These are phyloP conservation scores for Annona squamosa DNA, from an alignment of 164 flowering plant genomes.

Conservation along the genomic window DNA sequence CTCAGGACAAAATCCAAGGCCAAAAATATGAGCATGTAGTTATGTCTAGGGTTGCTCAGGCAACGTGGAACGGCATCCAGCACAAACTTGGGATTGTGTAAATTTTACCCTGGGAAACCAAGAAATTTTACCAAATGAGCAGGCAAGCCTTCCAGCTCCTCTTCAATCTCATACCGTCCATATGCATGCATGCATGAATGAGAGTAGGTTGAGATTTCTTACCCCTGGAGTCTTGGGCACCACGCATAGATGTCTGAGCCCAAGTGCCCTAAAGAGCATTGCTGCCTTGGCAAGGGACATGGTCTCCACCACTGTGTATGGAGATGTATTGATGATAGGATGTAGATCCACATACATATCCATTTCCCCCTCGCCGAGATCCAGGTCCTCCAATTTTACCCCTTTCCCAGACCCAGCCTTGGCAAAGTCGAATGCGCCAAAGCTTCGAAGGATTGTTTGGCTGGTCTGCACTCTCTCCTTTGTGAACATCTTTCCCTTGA, in stretches of 20 bases:
- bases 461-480: slow-evolving; percentile 31
- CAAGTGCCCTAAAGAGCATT: slow-evolving; percentile 67
- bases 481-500: slow-evolving; percentile 55
- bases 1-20: too few relatives aligned
- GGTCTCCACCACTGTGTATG: slow-evolving; percentile 82
- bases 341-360: slow-evolving; percentile 95
- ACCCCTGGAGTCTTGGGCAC: slow-evolving; percentile 91
- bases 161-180: background rate
- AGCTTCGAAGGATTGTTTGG: slow-evolving; percentile 30
- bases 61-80: too few relatives aligned
- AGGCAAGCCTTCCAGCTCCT: too few relatives aligned
- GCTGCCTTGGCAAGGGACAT: slow-evolving; percentile 98
- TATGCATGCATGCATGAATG: background rate
- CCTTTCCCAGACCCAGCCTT: slow-evolving; percentile 90
- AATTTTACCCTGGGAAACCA: too few relatives aligned
- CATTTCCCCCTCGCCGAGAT: slow-evolving; percentile 61
- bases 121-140: too few relatives aligned
- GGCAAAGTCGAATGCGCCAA: slow-evolving; percentile 77
- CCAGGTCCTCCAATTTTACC: slow-evolving; percentile 66
- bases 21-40: too few relatives aligned
- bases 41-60: too few relatives aligned
- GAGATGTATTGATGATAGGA: slow-evolving; percentile 87
- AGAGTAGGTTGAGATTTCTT: slow-evolving; percentile 14
- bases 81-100: too few relatives aligned
- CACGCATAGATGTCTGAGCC: slow-evolving; percentile 78